A percentile compares a stretch with the other conserved stretches of the same genome.
phyloP scores from a whole-genome alignment of 345 rosid genomes.

The Corchorus capsularis region DNA sequence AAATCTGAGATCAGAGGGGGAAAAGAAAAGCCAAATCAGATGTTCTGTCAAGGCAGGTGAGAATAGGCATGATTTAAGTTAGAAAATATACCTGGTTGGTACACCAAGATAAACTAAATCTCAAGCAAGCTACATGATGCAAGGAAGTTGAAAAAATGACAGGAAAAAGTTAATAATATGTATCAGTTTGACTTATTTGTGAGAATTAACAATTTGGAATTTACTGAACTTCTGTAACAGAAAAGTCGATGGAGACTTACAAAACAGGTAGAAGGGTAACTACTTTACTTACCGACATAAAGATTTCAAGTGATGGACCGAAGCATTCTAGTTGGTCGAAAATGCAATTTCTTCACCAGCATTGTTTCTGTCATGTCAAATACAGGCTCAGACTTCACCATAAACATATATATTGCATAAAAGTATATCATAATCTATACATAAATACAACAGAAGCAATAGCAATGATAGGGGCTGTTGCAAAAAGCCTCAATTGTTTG shows the following conservation, averaged over 20 bases:
- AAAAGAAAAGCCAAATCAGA: not conserved
- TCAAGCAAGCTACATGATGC: conserved; percentile 71
- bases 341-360: conserved; percentile 38
- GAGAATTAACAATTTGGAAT: too few relatives aligned
- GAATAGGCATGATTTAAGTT: not conserved
- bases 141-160: conserved; percentile 60
- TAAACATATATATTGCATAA: too few relatives aligned
- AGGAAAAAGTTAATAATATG: not conserved
- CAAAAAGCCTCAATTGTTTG: too few relatives aligned
- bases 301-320: conserved; percentile 30
- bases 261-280: conserved; percentile 48
- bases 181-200: not conserved
- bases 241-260: conserved; percentile 39
- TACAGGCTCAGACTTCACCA: too few relatives aligned
- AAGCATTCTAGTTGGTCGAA: conserved; percentile 29
- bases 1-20: conserved; percentile 48
- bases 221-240: not conserved
- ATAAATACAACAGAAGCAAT: too few relatives aligned
- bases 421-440: too few relatives aligned
- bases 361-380: conserved; percentile 49
- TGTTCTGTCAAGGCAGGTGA: not conserved
- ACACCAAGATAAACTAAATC: conserved; percentile 66
- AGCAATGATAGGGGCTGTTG: too few relatives aligned
- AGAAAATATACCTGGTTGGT: conserved; percentile 60
- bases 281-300: conserved; percentile 41